Evolutionary conservation across 2,329 filamentous ascomycete species (phyloP).

Genomic region (Pseudonectria foliicola): DNA sequence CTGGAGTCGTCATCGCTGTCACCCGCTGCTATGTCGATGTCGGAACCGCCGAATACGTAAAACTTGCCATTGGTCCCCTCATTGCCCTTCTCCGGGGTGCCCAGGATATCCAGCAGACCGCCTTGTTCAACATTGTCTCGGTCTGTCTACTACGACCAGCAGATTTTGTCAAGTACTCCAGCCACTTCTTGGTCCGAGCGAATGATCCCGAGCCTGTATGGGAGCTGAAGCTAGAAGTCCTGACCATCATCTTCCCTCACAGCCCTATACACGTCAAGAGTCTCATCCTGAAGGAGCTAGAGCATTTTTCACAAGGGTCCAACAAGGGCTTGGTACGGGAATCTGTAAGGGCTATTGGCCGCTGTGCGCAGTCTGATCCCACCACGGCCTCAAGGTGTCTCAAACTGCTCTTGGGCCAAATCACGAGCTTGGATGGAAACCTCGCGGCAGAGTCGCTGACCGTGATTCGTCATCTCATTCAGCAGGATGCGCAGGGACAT

Average conservation of each 20-base stretch:
- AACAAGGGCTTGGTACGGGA: constrained; percentile 78
- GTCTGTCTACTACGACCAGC: constrained; percentile 70
- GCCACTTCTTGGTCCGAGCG: constrained; percentile 80
- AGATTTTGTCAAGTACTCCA: constrained; percentile 80
- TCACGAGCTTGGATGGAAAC: constrained; percentile 79
- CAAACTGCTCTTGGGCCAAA: constrained; percentile 74
- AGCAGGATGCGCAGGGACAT: constrained; percentile 77
- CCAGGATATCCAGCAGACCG: constrained; percentile 81
- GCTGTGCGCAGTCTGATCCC: constrained; percentile 76
- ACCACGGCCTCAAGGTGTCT: constrained; percentile 72
- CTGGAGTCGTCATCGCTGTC: constrained; percentile 84
- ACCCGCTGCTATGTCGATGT: constrained; percentile 79
- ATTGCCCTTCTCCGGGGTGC: constrained; percentile 78
- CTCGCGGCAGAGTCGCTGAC: constrained; percentile 89
- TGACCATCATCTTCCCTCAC: constrained; percentile 86
- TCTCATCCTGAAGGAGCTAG: constrained; percentile 83
- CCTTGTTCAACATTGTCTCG: constrained; percentile 91
- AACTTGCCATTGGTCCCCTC: constrained; percentile 71
- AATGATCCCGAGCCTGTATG: constrained; percentile 76
- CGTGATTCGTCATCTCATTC: constrained; percentile 91
- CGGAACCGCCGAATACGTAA: constrained; percentile 70
- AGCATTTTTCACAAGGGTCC: constrained; percentile 75
- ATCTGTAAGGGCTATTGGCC: constrained; percentile 84
- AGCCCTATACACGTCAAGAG: constrained; percentile 69
- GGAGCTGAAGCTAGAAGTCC: constrained; percentile 84